Conservation (phyloP, 495 filamentous ascomycete species). For the Trichoderma parareesei region DNA sequence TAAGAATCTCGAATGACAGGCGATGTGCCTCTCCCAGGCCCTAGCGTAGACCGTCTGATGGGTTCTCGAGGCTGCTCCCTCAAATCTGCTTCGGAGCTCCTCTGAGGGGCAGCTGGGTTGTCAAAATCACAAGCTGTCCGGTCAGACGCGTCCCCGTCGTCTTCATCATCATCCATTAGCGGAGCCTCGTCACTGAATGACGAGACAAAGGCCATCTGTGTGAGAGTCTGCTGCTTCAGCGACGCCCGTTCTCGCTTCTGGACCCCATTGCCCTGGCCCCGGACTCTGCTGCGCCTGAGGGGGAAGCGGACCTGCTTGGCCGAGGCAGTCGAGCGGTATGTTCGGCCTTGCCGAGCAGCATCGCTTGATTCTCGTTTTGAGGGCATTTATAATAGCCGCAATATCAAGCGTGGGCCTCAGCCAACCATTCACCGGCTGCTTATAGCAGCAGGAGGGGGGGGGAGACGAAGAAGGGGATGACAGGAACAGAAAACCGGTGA, state of each 20-base stretch:
- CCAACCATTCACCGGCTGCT: not conserved
- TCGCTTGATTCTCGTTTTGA: not conserved
- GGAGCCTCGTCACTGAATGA: not conserved
- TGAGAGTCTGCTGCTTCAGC: conserved; percentile 1
- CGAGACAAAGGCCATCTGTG: not conserved
- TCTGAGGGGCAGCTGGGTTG: not conserved
- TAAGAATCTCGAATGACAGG: not conserved
- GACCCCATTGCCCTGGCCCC: not conserved
- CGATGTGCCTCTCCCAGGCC: not conserved
- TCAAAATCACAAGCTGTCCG: not conserved
- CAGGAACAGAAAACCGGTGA: not conserved
- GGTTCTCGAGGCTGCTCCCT: not conserved
- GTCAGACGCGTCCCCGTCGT: not conserved
- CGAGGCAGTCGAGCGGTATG: not conserved
- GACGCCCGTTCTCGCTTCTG: not conserved
- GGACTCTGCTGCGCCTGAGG: not conserved
- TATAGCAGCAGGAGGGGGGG: too few relatives aligned
- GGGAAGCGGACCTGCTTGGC: not conserved
- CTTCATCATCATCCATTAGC: not conserved
- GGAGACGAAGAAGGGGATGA: not conserved
- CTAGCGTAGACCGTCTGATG: not conserved
- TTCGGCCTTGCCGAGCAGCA: not conserved
- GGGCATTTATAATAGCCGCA: not conserved
- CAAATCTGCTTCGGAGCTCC: not conserved
- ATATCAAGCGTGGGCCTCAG: not conserved